Base-by-base conservation (phyloP, 495 filamentous ascomycete genomes). In the Talaromyces wortmannii region DNA sequence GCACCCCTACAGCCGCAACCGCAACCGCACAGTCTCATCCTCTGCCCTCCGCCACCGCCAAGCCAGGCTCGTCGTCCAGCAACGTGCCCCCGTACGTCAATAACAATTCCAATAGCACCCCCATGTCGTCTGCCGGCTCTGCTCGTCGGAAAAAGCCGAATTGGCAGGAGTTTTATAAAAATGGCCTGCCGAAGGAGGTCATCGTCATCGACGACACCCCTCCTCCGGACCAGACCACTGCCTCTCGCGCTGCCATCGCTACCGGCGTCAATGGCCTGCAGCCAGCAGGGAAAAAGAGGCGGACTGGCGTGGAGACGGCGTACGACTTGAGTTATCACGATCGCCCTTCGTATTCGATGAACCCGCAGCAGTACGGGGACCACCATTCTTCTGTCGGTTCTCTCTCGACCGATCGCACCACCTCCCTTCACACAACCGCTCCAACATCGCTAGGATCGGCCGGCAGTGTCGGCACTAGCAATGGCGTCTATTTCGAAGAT, bases 141-240 rank as follows among this genome's bases (percentile, higher is more conserved):
- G 78, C 80, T n/a, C 76, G 82, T 59, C 78, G 80, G 57, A 75
- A 73, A 63, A 72, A 75, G 57, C 86, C 89, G 55, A 84, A 97
- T 74, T 97, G 92, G 92, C 72, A 81, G 32, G 81, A 84, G 56
- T 97, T 95, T 66, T 97, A 96, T 70, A 89, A 88, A 67, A 95
- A 96, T 71, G 92, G 92, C 16, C 69, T 92, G 13, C 92, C 92
- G 12, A 88, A 92, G 65, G 92, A 96, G 70, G 82, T 97, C 66
- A 96, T 97, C 65, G 85, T 96, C 57, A 97, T 97, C 67, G 89
- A 96, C 62, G 92, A 96, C 71, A 85, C 88, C n/a, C 83, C 87
- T 43, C 86, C 87, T 55, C 83, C 86, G 31, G 82, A 74, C 69
- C 80, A 59, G 61, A 69, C 69, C 45, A 63, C 63, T 17, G 58